Percentiles rank a stretch among this genome's conserved stretches.
phyloP scores from a whole-genome alignment of 306 rosid species.

The Erythrophleum fordii region DNA sequence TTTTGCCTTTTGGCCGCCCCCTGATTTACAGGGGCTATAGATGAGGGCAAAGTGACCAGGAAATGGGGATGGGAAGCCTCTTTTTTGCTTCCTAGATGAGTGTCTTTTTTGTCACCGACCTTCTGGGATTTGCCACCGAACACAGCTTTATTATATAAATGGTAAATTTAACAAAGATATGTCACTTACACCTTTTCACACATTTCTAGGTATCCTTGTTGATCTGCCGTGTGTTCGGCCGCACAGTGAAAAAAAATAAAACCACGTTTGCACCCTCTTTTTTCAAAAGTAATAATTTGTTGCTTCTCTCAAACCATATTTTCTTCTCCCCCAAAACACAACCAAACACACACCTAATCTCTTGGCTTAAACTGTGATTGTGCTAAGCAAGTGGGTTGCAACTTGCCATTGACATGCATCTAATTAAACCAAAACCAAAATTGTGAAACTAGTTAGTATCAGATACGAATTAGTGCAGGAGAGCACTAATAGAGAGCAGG shows the following conservation, averaged over 20 bases:
- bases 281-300: too few species aligned
- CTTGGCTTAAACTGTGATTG: background rate
- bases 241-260: too few species aligned
- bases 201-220: slow-evolving; percentile 40
- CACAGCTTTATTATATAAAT: slow-evolving; percentile 36
- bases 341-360: too few species aligned
- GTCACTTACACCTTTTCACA: slow-evolving; percentile 49
- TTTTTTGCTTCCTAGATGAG: slow-evolving; percentile 40
- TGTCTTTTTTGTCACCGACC: slow-evolving; percentile 65
- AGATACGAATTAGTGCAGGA: background rate
- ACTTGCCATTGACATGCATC: background rate
- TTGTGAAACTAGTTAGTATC: background rate
- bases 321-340: too few species aligned
- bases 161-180: slow-evolving; percentile 56
- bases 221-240: too few species aligned
- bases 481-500: background rate
- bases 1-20: slow-evolving; percentile 49
- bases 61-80: slow-evolving; percentile 10
- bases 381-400: slow-evolving; percentile 11
- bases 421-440: background rate
- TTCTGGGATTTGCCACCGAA: slow-evolving; percentile 23
- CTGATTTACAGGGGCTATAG: slow-evolving; percentile 22
- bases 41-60: background rate
- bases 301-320: too few species aligned
- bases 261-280: too few species aligned